phyloP scores from a whole-genome alignment of 148 eudicot species.

The Gaultheria prostrata region DNA sequence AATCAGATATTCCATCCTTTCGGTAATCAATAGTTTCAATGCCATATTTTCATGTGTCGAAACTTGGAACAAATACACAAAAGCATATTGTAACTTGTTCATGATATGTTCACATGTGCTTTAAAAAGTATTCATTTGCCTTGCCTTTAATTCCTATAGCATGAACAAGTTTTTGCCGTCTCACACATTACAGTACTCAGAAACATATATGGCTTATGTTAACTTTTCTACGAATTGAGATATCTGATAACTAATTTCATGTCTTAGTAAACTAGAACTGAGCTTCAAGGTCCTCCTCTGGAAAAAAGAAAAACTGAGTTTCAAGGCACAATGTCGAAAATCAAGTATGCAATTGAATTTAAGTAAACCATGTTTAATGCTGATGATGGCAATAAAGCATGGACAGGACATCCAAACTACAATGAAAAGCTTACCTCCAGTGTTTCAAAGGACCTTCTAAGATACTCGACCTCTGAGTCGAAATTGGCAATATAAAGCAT shows the following conservation, averaged over 20 bases:
- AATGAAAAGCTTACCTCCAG: conserved; percentile 51
- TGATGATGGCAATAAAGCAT: not conserved
- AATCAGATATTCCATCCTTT: not conserved
- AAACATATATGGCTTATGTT: not conserved
- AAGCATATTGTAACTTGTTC: not conserved
- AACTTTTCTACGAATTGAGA: not conserved
- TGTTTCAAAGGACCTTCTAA: conserved; percentile 64
- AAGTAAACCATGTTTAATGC: not conserved
- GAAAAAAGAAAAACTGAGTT: not conserved
- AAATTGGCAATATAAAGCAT: conserved; percentile 82
- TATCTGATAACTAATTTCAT: not conserved
- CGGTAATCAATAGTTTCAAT: not conserved
- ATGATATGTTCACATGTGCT: not conserved
- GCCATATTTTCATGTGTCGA: not conserved
- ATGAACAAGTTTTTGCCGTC: not conserved
- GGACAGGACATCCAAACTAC: not conserved
- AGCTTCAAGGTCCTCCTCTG: too few species aligned
- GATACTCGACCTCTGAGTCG: conserved; percentile 83
- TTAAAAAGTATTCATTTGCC: not conserved
- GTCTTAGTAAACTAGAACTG: not conserved
- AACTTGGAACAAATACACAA: not conserved
- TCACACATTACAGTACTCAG: not conserved
- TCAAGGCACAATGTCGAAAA: not conserved
- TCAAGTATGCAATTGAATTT: not conserved
- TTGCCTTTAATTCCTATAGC: not conserved